Base-by-base conservation (phyloP, 441 rosid species). In the Pelargonium citronellum region DNA sequence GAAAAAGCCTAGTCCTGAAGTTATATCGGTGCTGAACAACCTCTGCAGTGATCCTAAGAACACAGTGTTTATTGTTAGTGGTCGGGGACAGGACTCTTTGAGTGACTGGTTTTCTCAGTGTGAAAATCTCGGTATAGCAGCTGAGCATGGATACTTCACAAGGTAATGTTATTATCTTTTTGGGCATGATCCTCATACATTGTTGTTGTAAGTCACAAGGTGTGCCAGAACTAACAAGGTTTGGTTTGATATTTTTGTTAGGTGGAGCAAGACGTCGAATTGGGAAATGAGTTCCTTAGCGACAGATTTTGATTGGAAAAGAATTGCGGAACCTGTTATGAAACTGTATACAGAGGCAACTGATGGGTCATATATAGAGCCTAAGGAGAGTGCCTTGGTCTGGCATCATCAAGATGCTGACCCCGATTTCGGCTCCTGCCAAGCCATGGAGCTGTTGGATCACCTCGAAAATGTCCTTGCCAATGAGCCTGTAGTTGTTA, bases 361-460 rank as follows among this genome's bases (percentile, higher is more conserved):
- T 0, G 95, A 92, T 83, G 98, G 98, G 64, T 89, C 98, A 61
- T 83, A 24, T 67, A 86, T 90, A 69, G 95, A 92, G 79, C 55
- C 53, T 1, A 92, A 90, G 81, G 95, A 90, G 68, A 89, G 98
- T 75, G 95, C 87, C 69, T 44, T 90, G 77, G 98, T 90, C 9
- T 92, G 96, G 98, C 96, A 90, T 71, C 89, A 90, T 76, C 95
- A 85, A 82, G 94, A 92, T 78, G 98, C 96, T 0, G 96, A 92
- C 69, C 96, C 96, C 9, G 93, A 87, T 80, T 92, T 90, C 73
- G 95, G 96, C 60, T 92, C 93, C 30, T 87, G 93, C 81, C 98
- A 92, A 74, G 91, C 98, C 22, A 92, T 90, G 72, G 96, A 90
- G 77, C 76, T 92, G 71, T 68, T 92, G 67, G 84, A 83, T 85